Percentiles rank a stretch among this genome's conserved stretches.
phyloP scores from a whole-genome alignment of 306 rosid genomes.

The Ceratonia siliqua region DNA sequence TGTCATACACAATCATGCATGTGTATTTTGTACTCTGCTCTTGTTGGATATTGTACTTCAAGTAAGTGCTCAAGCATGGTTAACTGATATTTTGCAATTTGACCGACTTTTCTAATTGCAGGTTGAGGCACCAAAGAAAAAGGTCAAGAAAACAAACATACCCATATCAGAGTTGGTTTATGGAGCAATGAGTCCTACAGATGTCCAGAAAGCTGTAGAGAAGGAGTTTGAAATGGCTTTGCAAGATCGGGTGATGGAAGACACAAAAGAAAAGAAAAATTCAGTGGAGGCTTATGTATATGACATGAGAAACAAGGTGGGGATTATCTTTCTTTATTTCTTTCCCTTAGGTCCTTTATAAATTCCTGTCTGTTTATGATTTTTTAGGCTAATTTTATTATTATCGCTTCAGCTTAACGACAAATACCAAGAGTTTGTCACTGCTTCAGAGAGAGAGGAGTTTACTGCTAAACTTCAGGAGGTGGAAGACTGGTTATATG shows the following conservation, averaged over 20 bases:
- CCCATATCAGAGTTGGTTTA: slow-evolving; percentile 69
- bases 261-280: slow-evolving; percentile 93
- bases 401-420: slow-evolving; percentile 64
- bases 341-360: not conserved
- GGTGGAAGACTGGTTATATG: slow-evolving; percentile 95
- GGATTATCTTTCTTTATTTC: not conserved
- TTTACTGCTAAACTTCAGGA: slow-evolving; percentile 71
- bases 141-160: slow-evolving; percentile 74
- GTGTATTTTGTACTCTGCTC: not conserved
- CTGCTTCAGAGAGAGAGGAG: slow-evolving; percentile 64
- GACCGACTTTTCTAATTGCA: slow-evolving; percentile 27
- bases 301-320: slow-evolving; percentile 95
- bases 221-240: slow-evolving; percentile 96
- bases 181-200: slow-evolving; percentile 65
- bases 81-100: not conserved
- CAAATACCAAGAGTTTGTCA: slow-evolving; percentile 76
- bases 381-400: slow-evolving; percentile 6
- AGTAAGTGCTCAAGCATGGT: not conserved
- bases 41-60: slow-evolving; percentile 14
- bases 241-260: slow-evolving; percentile 97
- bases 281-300: slow-evolving; percentile 95
- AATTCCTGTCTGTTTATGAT: not conserved
- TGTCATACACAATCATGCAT: not conserved
- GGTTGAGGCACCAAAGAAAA: slow-evolving; percentile 84
- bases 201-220: slow-evolving; percentile 85